Evolutionary conservation across 345 rosid species (phyloP).

Genomic region (Crucihimalaya himalaica): DNA sequence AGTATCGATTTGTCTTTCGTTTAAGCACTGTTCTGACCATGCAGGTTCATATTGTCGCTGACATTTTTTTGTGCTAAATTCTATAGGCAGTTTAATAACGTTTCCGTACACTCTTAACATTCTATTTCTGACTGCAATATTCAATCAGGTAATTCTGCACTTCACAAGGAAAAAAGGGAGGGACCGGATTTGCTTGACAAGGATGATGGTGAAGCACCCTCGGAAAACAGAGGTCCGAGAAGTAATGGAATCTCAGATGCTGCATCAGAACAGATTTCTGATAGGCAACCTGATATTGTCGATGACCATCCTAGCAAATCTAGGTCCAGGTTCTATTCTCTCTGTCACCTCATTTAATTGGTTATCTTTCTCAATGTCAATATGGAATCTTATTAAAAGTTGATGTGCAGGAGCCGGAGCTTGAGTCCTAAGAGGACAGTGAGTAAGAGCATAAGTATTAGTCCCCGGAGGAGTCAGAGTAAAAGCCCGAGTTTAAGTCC

Average conservation of each 20-base stretch:
- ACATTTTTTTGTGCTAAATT: not conserved
- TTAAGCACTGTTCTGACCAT: not conserved
- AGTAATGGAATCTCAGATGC: conserved; percentile 55
- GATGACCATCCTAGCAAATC: conserved; percentile 87
- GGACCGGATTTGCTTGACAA: conserved; percentile 43
- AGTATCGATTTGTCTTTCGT: not conserved
- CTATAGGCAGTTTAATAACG: not conserved
- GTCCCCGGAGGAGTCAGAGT: conserved; percentile 71
- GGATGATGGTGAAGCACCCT: conserved; percentile 35
- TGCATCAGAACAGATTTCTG: conserved; percentile 58
- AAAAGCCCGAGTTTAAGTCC: conserved; percentile 71
- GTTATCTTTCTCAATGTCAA: conserved; percentile 48
- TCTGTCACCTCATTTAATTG: conserved; percentile 48
- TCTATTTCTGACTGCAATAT: conserved; percentile 38
- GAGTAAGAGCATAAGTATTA: conserved; percentile 82
- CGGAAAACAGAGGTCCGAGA: conserved; percentile 61
- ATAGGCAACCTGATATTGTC: conserved; percentile 77
- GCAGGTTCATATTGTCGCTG: not conserved
- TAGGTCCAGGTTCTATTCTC: conserved; percentile 61
- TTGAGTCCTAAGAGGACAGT: conserved; percentile 76
- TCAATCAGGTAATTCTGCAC: conserved; percentile 42
- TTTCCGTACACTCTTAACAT: not conserved
- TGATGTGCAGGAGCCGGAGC: conserved; percentile 91
- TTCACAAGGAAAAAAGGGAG: conserved; percentile 45
- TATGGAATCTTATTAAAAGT: conserved; percentile 53